These are phyloP conservation scores for Orbilia ellipsospora DNA, from an alignment of 2,329 filamentous ascomycete species.

Conservation along the genomic window DNA sequence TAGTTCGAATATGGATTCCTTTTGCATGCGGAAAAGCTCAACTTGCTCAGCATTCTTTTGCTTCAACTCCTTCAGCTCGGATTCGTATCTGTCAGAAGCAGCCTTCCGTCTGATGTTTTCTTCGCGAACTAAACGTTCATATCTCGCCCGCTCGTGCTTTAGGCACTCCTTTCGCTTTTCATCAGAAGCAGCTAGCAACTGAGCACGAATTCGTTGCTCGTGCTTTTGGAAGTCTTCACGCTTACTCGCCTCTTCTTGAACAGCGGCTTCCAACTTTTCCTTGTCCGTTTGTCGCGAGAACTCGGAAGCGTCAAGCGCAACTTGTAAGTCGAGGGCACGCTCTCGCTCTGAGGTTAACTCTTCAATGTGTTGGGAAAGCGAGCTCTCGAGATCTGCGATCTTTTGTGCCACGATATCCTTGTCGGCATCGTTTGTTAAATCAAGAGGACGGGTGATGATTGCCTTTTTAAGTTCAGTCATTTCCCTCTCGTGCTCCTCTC, in stretches of 20 bases:
- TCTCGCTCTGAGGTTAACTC: constrained; percentile 44
- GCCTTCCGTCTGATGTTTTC: constrained; percentile 51
- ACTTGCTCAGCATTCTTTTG: constrained; percentile 50
- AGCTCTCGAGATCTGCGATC: constrained; percentile 47
- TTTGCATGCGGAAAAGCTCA: constrained; percentile 54
- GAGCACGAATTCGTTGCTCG: constrained; percentile 50
- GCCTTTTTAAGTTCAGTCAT: constrained; percentile 44
- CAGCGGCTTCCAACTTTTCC: constrained; percentile 45
- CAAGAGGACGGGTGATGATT: constrained; percentile 48
- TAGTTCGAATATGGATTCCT: constrained; percentile 49
- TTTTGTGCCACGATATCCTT: constrained; percentile 52
- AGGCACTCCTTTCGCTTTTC: constrained; percentile 52
- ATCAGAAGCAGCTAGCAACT: constrained; percentile 47
- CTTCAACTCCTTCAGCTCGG: constrained; percentile 48
- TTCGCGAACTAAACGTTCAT: constrained; percentile 49
- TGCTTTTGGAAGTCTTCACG: constrained; percentile 54
- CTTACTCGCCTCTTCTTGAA: constrained; percentile 44
- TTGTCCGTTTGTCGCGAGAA: constrained; percentile 50
- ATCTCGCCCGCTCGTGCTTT: constrained; percentile 47
- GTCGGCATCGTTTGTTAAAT: constrained; percentile 41
- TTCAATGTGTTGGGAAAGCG: constrained; percentile 44
- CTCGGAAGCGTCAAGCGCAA: constrained; percentile 52
- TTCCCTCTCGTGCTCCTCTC: constrained; percentile 43
- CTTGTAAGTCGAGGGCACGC: constrained; percentile 47
- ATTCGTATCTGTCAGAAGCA: constrained; percentile 51